These are phyloP conservation scores for Reutealis trisperma DNA, from an alignment of 345 rosid genomes.

Conservation along the genomic window DNA sequence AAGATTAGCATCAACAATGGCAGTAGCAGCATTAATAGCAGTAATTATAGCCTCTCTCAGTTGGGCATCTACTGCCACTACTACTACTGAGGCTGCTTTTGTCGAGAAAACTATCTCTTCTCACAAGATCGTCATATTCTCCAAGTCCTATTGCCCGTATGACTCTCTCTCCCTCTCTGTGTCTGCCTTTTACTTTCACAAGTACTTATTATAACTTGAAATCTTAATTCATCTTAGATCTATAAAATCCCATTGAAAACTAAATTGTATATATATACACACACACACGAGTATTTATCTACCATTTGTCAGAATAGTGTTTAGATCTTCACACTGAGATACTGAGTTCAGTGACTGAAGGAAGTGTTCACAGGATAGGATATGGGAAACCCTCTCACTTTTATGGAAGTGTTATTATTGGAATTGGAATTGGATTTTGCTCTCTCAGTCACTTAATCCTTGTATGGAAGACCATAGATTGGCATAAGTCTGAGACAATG, in stretches of 20 bases:
- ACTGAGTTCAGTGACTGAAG: background rate
- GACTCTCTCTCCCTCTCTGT: slow-evolving; percentile 2
- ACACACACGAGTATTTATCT: too few relatives aligned
- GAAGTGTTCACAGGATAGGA: background rate
- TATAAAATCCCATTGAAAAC: background rate
- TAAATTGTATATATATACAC: background rate
- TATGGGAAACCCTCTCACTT: background rate
- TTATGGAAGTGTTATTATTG: too few relatives aligned
- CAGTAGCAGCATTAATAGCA: slow-evolving; percentile 7
- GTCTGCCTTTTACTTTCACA: too few relatives aligned
- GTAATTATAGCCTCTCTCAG: slow-evolving; percentile 13
- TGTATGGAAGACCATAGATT: too few relatives aligned
- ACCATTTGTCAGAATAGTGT: too few relatives aligned
- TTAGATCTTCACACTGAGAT: background rate
- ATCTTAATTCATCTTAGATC: background rate
- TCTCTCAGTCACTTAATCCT: too few relatives aligned
- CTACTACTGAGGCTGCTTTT: slow-evolving; percentile 36
- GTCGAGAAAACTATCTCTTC: slow-evolving; percentile 76
- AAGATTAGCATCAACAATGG: slow-evolving; percentile 8
- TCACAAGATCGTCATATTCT: slow-evolving; percentile 91
- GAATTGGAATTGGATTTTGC: too few relatives aligned
- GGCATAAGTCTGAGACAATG: too few relatives aligned
- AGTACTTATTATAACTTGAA: background rate
- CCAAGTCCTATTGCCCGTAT: slow-evolving; percentile 98
- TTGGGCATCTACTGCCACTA: slow-evolving; percentile 32